Evolutionary conservation across 768 basidiomycete genomes (phyloP), one percentile per base, ranked within the genome.

Genomic region (Lyophyllum semitale): DNA sequence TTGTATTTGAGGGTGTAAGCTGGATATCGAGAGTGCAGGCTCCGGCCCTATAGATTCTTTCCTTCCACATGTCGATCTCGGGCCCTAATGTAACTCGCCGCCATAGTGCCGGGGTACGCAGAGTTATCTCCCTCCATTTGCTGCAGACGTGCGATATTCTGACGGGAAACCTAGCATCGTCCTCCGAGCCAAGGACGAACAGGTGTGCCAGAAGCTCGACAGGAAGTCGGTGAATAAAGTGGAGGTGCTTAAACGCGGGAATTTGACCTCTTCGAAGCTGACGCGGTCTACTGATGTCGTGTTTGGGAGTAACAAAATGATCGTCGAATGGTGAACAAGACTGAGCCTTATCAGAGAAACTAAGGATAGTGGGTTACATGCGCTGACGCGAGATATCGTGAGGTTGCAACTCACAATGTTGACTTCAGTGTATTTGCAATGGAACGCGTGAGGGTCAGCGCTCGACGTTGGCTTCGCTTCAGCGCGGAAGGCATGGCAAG

Each of bases 61-160:
- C 82, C 50, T 71, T 71, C 87, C 85, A 89, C 82, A 89, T 83
- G 50, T 70, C 62, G 49, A 79, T 67, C 40, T 77, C 66, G 6
- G 79, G 74, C 57, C 71, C 68, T 53, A 89, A 73, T 12, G 71
- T 70, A 55, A 91, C 77, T 58, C 77, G 77, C 54, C 85, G 75
- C 89, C 89, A 91, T 51, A 91, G 72, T 1, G 77, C 62, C 17
- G 83, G 86, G 5, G 85, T 84, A 44, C 77, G 79, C 26, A 88
- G 72, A 15, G 84, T 79, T 26, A 88, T 73, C 32, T 78, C 70
- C 40, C 88, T 76, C 87, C 89, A 91, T 30, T 71, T 65, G 42
- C 78, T 74, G 67, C 87, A 91, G 52, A 89, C 85, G 59, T 89
- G 88, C 8, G 89, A 89, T 46, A 88, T 75, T 41, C 72, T 69